phyloP scores from a whole-genome alignment of 257 asterid species.

The Solanum etuberosum region DNA sequence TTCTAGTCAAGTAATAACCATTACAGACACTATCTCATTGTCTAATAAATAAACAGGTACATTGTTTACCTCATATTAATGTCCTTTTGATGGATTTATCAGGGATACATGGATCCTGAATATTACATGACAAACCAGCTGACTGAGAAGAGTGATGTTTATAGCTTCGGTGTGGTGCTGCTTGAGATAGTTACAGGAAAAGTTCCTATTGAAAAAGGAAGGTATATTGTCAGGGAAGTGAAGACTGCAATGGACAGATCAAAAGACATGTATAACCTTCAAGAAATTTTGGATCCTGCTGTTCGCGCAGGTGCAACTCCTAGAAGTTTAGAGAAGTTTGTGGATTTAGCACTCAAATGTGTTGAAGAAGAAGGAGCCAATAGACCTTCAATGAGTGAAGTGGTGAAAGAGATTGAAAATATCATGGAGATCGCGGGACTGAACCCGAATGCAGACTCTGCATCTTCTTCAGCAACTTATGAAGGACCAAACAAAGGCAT shows the following conservation, averaged over 20 bases:
- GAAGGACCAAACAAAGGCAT: conserved; percentile 37
- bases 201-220: conserved; percentile 67
- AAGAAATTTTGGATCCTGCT: conserved; percentile 52
- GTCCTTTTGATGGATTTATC: background rate
- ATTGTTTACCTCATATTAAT: background rate
- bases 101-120: conserved; percentile 98
- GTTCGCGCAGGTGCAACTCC: conserved; percentile 37
- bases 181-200: conserved; percentile 61
- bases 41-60: background rate
- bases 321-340: conserved; percentile 53
- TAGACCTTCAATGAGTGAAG: conserved; percentile 76
- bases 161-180: conserved; percentile 69
- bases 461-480: conserved; percentile 63
- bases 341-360: conserved; percentile 60
- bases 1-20: background rate
- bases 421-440: conserved; percentile 68
- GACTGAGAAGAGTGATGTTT: conserved; percentile 89
- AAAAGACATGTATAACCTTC: conserved; percentile 55
- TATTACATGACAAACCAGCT: conserved; percentile 84
- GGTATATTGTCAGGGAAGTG: conserved; percentile 64
- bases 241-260: conserved; percentile 44
- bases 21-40: background rate
- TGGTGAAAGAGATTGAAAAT: conserved; percentile 66
- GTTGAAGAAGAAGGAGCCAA: conserved; percentile 40
- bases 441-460: conserved; percentile 70